phyloP scores from a whole-genome alignment of 495 filamentous ascomycete species.

The Hypoxylon subgilvum region DNA sequence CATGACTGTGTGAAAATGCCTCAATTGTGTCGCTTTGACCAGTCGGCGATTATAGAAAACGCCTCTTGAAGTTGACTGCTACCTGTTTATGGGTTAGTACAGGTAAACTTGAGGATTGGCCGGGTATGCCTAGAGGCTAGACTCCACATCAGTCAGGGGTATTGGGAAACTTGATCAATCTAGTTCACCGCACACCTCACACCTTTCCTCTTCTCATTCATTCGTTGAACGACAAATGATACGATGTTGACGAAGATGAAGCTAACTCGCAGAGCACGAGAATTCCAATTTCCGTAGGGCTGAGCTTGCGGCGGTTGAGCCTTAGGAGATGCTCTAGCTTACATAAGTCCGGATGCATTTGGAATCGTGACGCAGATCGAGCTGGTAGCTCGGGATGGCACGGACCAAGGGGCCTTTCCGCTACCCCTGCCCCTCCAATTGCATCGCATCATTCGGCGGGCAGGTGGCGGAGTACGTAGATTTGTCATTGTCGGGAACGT shows the following conservation, averaged over 20 bases:
- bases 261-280: background rate
- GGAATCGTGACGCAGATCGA: slow-evolving; percentile 6
- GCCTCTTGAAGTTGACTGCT: no score
- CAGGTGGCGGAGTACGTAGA: slow-evolving; percentile 28
- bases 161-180: no score
- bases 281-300: slow-evolving; percentile 1
- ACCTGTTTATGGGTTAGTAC: no score
- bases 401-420: slow-evolving; percentile 15
- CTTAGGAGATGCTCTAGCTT: no score
- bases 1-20: slow-evolving; percentile 3
- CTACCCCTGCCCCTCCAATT: slow-evolving; percentile 2
- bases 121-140: no score
- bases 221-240: background rate
- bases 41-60: background rate
- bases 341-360: slow-evolving; percentile 16
- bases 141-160: no score
- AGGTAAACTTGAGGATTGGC: no score
- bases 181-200: no score
- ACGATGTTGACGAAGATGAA: background rate
- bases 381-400: slow-evolving; percentile 16
- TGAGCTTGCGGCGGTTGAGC: no score
- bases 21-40: slow-evolving; percentile 2
- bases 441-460: slow-evolving; percentile 25
- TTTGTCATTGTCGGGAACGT: slow-evolving; percentile 36
- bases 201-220: background rate